Evolutionary conservation across 2,329 filamentous ascomycete genomes (phyloP), one percentile per base, ranked within the genome.

Genomic region (Nemania bipapillata): DNA sequence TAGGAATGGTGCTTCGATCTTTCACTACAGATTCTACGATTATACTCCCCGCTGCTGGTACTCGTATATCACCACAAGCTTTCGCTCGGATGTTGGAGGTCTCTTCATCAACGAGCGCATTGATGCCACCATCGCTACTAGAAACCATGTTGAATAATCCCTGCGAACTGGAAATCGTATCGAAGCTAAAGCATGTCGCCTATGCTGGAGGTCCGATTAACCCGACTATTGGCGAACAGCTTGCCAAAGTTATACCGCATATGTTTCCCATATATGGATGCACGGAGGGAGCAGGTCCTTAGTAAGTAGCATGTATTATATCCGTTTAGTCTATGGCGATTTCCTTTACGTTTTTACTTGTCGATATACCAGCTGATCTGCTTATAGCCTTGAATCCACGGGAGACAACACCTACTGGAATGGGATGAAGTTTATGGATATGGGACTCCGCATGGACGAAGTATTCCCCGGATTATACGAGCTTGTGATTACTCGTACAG

Each of bases 371-470:
- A 17, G 15, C 55, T 63, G 12, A 70, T 22, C 24, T 0, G 4
- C 24, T 20, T n/a, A n/a, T 52, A 69, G 69, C 40, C 60, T 73
- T 17, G 66, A 74, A 30, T 73, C 71, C 35, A 71, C 73, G 2
- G 50, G 68, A 0, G 66, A 74, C 37, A 73, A 66, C 17, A 67
- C 62, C 28, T 68, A 75, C 65, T 77, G 73, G 73, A 66, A 76
- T 30, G 66, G 71, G 9, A 69, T 77, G 52, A 75, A 75, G 17
- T 77, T 77, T 45, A 65, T 77, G 3, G 72, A 77, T 1, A 54
- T 77, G 32, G 76, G 77, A n/a, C 75, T 77, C 45, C 73, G 74
- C 6, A 77, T 78, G 77, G 77, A 78, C 20, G 76, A 78, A 40
- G 69, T 75, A 3, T 60, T 72, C 12, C 75, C 76, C 4, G 77